Conservation (phyloP, 768 basidiomycete species). For the Cyclocybe aegerita region DNA sequence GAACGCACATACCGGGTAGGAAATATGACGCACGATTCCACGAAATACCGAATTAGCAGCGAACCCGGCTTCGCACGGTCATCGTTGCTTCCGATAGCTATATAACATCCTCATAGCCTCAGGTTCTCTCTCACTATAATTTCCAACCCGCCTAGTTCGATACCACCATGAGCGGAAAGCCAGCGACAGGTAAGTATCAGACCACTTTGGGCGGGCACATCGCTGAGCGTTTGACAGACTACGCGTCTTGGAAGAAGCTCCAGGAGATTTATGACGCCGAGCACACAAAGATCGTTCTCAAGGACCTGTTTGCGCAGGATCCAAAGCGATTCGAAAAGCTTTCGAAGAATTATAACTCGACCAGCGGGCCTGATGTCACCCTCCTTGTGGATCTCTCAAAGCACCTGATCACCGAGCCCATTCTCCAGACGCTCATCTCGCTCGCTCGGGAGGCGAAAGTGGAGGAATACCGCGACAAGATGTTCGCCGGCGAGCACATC, state of each 20-base stretch:
- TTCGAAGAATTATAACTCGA: slow-evolving; percentile 71
- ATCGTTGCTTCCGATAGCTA: too few relatives aligned
- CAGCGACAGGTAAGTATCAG: too few relatives aligned
- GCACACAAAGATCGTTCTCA: slow-evolving; percentile 74
- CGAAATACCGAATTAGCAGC: too few relatives aligned
- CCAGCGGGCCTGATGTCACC: slow-evolving; percentile 65
- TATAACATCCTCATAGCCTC: too few relatives aligned
- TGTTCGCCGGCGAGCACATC: slow-evolving; percentile 96
- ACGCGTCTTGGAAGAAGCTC: slow-evolving; percentile 88
- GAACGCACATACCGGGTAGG: too few relatives aligned
- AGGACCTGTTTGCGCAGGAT: slow-evolving; percentile 91
- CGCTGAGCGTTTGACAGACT: slow-evolving; percentile 52
- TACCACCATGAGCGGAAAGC: too few relatives aligned
- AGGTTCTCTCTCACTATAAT: too few relatives aligned
- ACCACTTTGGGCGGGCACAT: not conserved
- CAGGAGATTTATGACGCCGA: slow-evolving; percentile 79
- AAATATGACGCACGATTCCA: not conserved
- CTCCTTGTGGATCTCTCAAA: slow-evolving; percentile 97
- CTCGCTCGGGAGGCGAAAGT: slow-evolving; percentile 87
- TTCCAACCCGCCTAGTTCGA: too few relatives aligned
- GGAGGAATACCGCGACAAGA: slow-evolving; percentile 82
- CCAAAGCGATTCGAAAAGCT: slow-evolving; percentile 85
- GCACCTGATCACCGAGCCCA: slow-evolving; percentile 87
- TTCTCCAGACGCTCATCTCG: slow-evolving; percentile 72
- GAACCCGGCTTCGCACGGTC: too few relatives aligned